Base-by-base conservation (phyloP, 768 basidiomycete genomes). In the Xanthoconium purpureum region DNA sequence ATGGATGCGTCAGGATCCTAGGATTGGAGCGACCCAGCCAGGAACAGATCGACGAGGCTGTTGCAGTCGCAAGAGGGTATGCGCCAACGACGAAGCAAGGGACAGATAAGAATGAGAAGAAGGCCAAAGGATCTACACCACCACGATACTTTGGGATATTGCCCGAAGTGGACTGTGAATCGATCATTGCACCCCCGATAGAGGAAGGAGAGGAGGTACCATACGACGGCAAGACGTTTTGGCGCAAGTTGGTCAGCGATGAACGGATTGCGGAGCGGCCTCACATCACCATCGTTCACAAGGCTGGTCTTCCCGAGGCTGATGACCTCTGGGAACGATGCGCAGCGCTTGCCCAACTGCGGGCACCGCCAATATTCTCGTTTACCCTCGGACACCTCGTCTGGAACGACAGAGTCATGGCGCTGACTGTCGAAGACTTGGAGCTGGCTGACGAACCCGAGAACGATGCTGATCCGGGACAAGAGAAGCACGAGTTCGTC, bases 251-350 rank as follows among this genome's bases (percentile, higher is more conserved):
- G 32, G 74, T 78, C 53, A 40, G 48, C 10, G 70, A 71, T 0
- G 65, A 74, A 6, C 77, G 89, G 28, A 70, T 96, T 14, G 67
- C 80, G 15, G 61, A 69, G 39, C 73, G 79, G 5, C 93, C 95
- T 1, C 97, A 98, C 72, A 78, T 97, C 54, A 98, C 96, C 2
- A 75, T 98, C 56, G 87, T 88, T 32, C 97, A 99, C 71, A 68
- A 70, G 59, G 85, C 84, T 20, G 55, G 71, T n/a, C 71, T 78
- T 6, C 70, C 72, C 0, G 44, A 65, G 66, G 65, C 71, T 9
- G 37, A 53, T 30, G 65, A 60, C 35, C 66, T 85, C 10, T 88
- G 85, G 85, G 67, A 74, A 12, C 66, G 50, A 20, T 71, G 70
- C 39, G 8, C 32, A 1, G 43, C 30, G 9, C 47, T 71, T 6